Base-by-base conservation (phyloP, 371 early-diverging fungal species). In the Dichotomocladium elegans region DNA sequence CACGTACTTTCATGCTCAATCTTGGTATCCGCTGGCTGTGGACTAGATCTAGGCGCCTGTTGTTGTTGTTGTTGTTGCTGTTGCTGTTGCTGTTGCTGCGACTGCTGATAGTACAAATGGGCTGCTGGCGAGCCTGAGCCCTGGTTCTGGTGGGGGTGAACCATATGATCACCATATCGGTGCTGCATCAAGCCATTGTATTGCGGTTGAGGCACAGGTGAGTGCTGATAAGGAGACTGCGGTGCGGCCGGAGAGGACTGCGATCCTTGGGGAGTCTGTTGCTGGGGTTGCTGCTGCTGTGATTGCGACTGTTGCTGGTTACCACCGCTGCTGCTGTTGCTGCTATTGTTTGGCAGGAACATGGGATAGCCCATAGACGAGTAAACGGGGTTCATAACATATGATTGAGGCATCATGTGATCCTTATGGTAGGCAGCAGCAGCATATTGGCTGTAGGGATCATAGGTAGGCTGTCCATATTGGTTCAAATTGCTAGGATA, bases 311-410 rank as follows among this genome's bases (percentile, higher is more conserved):
- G 53, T n/a, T n/a, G n/a, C 15, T 30, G 33, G 43, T 43, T 49
- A 37, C 40, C 46, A 47, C 19, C 50, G 28, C 34, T 59, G 51
- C 30, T 47, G 48, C 11, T 24, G 35, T 41, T 45, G 53, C 19
- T 45, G 47, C 17, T 47, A 48, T 22, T 55, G 43, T 30, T 47
- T 42, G 2, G 46, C 12, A 70, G 60, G 25, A 64, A 46, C 6
- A 68, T 53, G 30, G 59, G 61, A 47, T 63, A 58, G 15, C 54
- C 53, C 56, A 61, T 45, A 33, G 63, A 49, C 43, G 64, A 44
- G 49, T 74, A 74, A 30, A 61, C 55, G 14, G 68, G 60, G 19
- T 53, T 60, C 17, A 63, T 48, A 22, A 63, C 47, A 21, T 61
- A 61, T n/a, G 58, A 45, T 27, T 54, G 57, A 14, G 47, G 41